These are phyloP conservation scores for Isoetes taiwanensis DNA, from an alignment of 75 land plant genomes.

Conservation along the genomic window DNA sequence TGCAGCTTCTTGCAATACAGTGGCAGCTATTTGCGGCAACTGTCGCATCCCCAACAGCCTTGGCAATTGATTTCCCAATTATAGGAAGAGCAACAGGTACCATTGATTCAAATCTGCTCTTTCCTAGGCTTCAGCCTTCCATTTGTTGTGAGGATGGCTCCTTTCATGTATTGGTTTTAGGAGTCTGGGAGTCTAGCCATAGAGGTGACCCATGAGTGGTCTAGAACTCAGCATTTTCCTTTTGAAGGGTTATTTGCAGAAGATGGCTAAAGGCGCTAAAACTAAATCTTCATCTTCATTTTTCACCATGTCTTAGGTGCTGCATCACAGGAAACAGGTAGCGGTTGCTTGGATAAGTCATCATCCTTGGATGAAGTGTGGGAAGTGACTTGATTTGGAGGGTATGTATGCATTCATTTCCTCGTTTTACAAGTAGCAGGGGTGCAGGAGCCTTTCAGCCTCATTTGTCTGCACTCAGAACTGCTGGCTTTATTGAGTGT, in stretches of 20 bases:
- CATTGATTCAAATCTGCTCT: too few species aligned
- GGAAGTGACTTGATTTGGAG: too few species aligned
- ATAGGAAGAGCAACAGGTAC: too few species aligned
- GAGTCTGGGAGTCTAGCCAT: slow-evolving; percentile 16
- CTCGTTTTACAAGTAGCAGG: too few species aligned
- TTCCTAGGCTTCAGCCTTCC: too few species aligned
- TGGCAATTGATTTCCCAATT: slow-evolving; percentile 17
- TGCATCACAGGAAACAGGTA: too few species aligned
- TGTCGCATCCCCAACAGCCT: slow-evolving; percentile 46
- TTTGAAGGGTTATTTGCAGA: not conserved
- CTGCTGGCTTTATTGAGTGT: not conserved
- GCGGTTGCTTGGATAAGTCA: too few species aligned
- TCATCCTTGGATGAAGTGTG: too few species aligned
- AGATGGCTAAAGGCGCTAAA: not conserved
- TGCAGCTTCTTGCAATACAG: slow-evolving; percentile 48
- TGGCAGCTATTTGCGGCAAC: slow-evolving; percentile 41
- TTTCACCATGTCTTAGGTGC: not conserved
- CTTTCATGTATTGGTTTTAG: not conserved
- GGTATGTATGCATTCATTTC: too few species aligned
- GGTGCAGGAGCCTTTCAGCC: too few species aligned
- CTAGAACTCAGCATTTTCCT: too few species aligned
- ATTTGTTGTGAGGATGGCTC: not conserved
- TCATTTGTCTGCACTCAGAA: not conserved
- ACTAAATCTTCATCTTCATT: slow-evolving; percentile 7
- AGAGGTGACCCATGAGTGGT: slow-evolving; percentile 22